These are phyloP conservation scores for Lipomyces kockii DNA, from an alignment of 805 yeast species.

Conservation along the genomic window DNA sequence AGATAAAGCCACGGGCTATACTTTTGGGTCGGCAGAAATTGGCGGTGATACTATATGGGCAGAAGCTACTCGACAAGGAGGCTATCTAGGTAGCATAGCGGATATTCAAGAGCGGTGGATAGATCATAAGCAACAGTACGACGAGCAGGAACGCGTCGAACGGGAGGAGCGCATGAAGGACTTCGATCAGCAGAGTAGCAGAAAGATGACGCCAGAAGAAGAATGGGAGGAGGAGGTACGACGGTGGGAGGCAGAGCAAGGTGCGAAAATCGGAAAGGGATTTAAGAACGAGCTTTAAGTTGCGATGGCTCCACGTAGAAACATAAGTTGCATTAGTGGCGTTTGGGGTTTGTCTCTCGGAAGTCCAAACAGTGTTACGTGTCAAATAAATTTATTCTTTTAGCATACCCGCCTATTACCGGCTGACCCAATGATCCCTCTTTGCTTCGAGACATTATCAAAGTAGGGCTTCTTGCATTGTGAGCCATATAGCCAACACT, in stretches of 20 bases:
- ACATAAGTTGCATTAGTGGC: constrained; percentile 3
- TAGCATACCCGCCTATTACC: neutral
- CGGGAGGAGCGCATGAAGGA: constrained; percentile 51
- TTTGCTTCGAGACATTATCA: constrained; percentile 17
- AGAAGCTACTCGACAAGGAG: constrained; percentile 87
- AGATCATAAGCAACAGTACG: constrained; percentile 78
- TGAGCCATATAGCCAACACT: constrained; percentile 14
- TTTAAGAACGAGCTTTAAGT: constrained; percentile 16
- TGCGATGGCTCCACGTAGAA: neutral
- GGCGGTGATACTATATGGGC: constrained; percentile 99
- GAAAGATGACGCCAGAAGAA: constrained; percentile 59
- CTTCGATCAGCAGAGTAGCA: constrained; percentile 46
- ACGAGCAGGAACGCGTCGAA: constrained; percentile 60
- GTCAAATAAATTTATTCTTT: neutral
- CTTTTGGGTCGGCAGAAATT: constrained; percentile 88
- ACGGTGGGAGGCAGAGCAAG: constrained; percentile 58
- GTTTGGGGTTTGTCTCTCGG: neutral
- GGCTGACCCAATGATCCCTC: constrained; percentile 2
- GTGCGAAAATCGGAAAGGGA: constrained; percentile 18
- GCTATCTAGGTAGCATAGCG: constrained; percentile 53
- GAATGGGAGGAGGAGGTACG: constrained; percentile 71
- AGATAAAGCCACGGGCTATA: constrained; percentile 92
- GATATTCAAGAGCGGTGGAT: constrained; percentile 97
- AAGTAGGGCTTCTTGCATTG: constrained; percentile 4
- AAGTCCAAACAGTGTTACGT: neutral